Evolutionary conservation across 2,329 filamentous ascomycete genomes (phyloP).

Genomic region (Diaporthe capsici): DNA sequence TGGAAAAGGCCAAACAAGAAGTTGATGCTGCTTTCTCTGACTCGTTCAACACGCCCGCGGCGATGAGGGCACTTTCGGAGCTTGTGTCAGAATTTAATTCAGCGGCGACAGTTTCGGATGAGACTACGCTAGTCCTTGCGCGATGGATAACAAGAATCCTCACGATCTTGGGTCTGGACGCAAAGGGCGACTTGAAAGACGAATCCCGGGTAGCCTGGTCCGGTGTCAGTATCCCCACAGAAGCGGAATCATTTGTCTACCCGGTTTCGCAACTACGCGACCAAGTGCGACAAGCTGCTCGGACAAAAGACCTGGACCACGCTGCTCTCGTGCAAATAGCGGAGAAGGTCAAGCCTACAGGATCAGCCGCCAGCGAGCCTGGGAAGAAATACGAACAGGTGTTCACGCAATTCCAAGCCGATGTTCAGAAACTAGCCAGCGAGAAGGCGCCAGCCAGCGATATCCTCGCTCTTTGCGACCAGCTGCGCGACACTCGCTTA

Average conservation of each 20-base stretch:
- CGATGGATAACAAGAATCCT: slow-evolving; percentile 76
- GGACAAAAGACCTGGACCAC: slow-evolving; percentile 56
- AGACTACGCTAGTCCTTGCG: slow-evolving; percentile 56
- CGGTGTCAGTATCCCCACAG: slow-evolving; percentile 73
- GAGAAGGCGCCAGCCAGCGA: slow-evolving; percentile 67
- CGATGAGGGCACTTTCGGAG: slow-evolving; percentile 73
- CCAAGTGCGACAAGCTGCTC: slow-evolving; percentile 51
- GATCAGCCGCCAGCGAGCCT: slow-evolving; percentile 35
- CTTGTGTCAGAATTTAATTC: slow-evolving; percentile 76
- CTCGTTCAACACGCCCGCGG: slow-evolving; percentile 78
- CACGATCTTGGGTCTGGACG: slow-evolving; percentile 75
- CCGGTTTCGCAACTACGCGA: slow-evolving; percentile 60
- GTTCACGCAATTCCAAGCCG: slow-evolving; percentile 55
- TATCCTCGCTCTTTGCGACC: slow-evolving; percentile 75
- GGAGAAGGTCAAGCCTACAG: slow-evolving; percentile 41
- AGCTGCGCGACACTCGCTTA: slow-evolving; percentile 74
- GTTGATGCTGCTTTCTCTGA: slow-evolving; percentile 74
- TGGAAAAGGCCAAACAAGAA: slow-evolving; percentile 68
- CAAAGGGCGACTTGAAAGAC: slow-evolving; percentile 54
- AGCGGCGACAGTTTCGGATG: slow-evolving; percentile 45
- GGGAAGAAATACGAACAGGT: slow-evolving; percentile 48
- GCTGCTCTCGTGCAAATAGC: slow-evolving; percentile 42
- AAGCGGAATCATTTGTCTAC: slow-evolving; percentile 72
- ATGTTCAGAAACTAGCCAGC: slow-evolving; percentile 57
- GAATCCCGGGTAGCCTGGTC: slow-evolving; percentile 71